phyloP scores from a whole-genome alignment of 1,139 yeast species.

The Pichia terricola region DNA sequence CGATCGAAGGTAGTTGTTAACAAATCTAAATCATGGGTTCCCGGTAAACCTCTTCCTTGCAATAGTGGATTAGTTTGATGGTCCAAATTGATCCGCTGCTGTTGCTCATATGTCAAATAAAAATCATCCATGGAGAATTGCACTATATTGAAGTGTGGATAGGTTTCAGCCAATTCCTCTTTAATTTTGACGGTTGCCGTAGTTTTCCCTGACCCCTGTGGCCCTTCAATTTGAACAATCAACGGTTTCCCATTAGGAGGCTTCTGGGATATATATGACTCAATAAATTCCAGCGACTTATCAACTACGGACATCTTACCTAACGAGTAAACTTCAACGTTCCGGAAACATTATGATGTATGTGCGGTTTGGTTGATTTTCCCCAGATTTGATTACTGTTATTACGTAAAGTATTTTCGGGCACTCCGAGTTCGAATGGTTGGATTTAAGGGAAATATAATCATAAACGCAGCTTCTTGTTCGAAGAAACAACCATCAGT shows the following conservation, averaged over 20 bases:
- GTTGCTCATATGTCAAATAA: slow-evolving; percentile 60
- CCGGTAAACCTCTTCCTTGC: slow-evolving; percentile 84
- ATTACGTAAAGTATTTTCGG: too few species aligned
- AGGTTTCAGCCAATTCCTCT: slow-evolving; percentile 27
- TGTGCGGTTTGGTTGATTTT: too few species aligned
- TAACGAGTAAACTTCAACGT: neutral
- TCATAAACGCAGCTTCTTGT: too few species aligned
- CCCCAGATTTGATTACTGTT: too few species aligned
- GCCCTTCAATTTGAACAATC: slow-evolving; percentile 70
- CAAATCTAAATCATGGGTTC: slow-evolving; percentile 71
- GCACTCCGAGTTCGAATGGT: too few species aligned
- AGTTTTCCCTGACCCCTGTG: slow-evolving; percentile 91
- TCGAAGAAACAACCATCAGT: too few species aligned
- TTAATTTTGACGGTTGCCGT: slow-evolving; percentile 45
- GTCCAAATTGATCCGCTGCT: slow-evolving; percentile 31
- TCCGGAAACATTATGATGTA: too few species aligned
- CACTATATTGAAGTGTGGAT: slow-evolving; percentile 36
- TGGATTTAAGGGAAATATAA: too few species aligned
- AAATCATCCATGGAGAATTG: slow-evolving; percentile 81
- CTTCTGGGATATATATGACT: slow-evolving; percentile 8
- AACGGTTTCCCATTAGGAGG: slow-evolving; percentile 11
- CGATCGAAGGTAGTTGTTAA: slow-evolving; percentile 25
- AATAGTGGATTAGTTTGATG: slow-evolving; percentile 44
- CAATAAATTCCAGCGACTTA: slow-evolving; percentile 13
- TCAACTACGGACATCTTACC: slow-evolving; percentile 8